Percentiles rank a stretch among this genome's conserved stretches.
Conservation (phyloP, 2,329 filamentous ascomycete species). For the Colletotrichum sp. region DNA sequence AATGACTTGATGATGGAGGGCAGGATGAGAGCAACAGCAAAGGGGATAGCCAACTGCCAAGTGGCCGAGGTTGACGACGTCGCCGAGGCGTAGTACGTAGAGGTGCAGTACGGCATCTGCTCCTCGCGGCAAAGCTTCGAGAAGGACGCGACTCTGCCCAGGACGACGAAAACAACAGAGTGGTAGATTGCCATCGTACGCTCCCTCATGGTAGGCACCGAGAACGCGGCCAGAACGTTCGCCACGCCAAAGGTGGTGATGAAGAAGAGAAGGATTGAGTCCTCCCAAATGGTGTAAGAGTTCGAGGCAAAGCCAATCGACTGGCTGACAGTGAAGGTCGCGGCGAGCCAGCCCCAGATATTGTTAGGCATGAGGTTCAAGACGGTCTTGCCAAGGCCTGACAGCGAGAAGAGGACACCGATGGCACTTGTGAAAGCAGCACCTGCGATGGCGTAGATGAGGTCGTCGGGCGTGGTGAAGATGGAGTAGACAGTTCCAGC, state of each 20-base stretch:
- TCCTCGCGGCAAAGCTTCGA: conserved; percentile 96
- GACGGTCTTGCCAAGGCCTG: conserved; percentile 48
- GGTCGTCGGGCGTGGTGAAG: conserved; percentile 41
- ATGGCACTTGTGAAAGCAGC: conserved; percentile 51
- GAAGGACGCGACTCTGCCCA: conserved; percentile 81
- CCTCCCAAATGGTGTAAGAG: conserved; percentile 99
- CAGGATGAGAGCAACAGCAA: conserved; percentile 72
- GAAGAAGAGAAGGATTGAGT: conserved; percentile 92
- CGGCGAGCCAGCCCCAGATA: conserved; percentile 87
- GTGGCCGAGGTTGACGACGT: conserved; percentile 90
- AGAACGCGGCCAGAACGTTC: conserved; percentile 76
- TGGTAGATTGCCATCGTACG: conserved; percentile 83
- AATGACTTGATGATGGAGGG: conserved; percentile 81
- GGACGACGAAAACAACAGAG: conserved; percentile 79
- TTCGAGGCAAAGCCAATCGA: conserved; percentile 96
- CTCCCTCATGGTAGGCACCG: conserved; percentile 70
- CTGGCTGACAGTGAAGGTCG: conserved; percentile 82
- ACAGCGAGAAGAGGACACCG: conserved; percentile 45
- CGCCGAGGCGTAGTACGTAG: conserved; percentile 92
- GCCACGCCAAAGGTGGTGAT: conserved; percentile 84
- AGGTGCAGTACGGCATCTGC: conserved; percentile 96
- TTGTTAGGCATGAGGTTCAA: conserved; percentile 69
- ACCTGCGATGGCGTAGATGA: conserved; percentile 33
- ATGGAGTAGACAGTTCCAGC: conserved; percentile 33
- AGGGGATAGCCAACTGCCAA: conserved; percentile 87